Percentiles rank a stretch among this genome's conserved stretches.
phyloP scores from a whole-genome alignment of 495 filamentous ascomycete species.

The Tricharina praecox region DNA sequence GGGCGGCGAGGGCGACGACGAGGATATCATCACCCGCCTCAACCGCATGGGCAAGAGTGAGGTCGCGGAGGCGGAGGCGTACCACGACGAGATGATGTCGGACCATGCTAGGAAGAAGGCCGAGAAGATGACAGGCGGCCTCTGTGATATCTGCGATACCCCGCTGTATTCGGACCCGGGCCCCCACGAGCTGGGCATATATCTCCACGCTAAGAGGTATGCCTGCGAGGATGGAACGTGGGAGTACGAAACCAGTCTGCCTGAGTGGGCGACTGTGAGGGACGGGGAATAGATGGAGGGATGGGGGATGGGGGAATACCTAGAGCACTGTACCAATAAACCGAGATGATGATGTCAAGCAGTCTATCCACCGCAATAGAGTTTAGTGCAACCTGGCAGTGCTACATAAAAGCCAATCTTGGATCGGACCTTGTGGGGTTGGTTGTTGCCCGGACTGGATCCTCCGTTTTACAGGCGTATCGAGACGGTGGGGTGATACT shows the following conservation, averaged over 20 bases:
- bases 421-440: too few species aligned
- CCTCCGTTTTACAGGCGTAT: too few species aligned
- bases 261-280: conserved; percentile 77
- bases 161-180: conserved; percentile 87
- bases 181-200: conserved; percentile 74
- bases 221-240: conserved; percentile 63
- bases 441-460: too few species aligned
- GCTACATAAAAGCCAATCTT: too few species aligned
- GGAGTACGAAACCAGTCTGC: conserved; percentile 72
- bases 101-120: conserved; percentile 70
- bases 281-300: too few species aligned
- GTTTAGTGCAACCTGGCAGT: too few species aligned
- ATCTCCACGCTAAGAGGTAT: conserved; percentile 80
- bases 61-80: conserved; percentile 72
- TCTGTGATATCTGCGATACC: conserved; percentile 66
- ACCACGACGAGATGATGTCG: conserved; percentile 73
- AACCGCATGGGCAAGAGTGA: conserved; percentile 88
- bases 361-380: too few species aligned
- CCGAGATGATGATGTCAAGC: too few species aligned
- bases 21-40: conserved; percentile 72
- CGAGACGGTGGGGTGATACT: too few species aligned
- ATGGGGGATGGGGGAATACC: too few species aligned
- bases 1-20: conserved; percentile 53
- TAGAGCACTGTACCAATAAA: too few species aligned
- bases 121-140: conserved; percentile 76